Conservation (phyloP, 1,284 basidiomycete species). For the Athelia sp. region DNA sequence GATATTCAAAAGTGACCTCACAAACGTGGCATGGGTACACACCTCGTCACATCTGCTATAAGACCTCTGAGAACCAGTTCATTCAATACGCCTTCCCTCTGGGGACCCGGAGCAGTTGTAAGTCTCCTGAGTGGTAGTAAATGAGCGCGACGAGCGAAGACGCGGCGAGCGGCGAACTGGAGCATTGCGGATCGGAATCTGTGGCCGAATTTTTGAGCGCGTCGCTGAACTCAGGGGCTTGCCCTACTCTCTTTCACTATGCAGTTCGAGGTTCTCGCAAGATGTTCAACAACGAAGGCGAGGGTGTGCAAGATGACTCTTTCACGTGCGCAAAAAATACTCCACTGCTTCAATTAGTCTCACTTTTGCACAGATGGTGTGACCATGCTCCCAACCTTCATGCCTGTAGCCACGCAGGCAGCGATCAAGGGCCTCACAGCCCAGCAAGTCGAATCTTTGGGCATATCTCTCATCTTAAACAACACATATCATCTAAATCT, state of each 20-base stretch:
- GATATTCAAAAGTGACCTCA: not conserved
- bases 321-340: constrained; percentile 36
- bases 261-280: constrained; percentile 76
- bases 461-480: constrained; percentile 75
- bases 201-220: too few species aligned
- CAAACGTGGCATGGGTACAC: not conserved
- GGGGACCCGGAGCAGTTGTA: not conserved
- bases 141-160: not conserved
- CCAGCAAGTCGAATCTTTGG: constrained; percentile 78
- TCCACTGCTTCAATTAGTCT: constrained; percentile 5
- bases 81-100: not conserved
- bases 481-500: constrained; percentile 85
- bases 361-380: constrained; percentile 50
- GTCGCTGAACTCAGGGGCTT: not conserved
- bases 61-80: not conserved
- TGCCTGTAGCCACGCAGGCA: constrained; percentile 87
- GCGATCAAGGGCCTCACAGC: constrained; percentile 82
- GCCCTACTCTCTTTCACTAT: constrained; percentile 35
- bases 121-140: not conserved
- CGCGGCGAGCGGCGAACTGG: not conserved
- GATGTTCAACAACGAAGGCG: constrained; percentile 72
- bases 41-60: constrained; percentile 1
- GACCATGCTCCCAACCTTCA: constrained; percentile 82
- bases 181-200: too few species aligned
- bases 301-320: constrained; percentile 75